phyloP scores from a whole-genome alignment of 2,329 filamentous ascomycete genomes.

The Claviceps monticola region DNA sequence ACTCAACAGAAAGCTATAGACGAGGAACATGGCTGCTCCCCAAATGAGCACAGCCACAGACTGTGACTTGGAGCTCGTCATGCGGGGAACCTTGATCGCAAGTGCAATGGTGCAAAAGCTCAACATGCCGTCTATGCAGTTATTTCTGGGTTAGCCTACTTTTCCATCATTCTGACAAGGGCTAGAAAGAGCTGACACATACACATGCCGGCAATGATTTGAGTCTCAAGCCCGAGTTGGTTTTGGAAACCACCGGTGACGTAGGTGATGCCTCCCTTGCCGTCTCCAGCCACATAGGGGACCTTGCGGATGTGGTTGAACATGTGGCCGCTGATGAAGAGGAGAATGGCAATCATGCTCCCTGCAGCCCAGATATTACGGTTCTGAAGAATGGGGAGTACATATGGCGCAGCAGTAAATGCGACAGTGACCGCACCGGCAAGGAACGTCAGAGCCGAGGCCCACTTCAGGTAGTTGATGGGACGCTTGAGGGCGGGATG shows the following conservation, averaged over 20 bases:
- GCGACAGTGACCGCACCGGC: slow-evolving; percentile 56
- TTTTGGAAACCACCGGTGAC: slow-evolving; percentile 87
- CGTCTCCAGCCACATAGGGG: slow-evolving; percentile 78
- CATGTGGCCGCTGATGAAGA: slow-evolving; percentile 97
- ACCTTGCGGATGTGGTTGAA: slow-evolving; percentile 97
- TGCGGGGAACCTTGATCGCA: slow-evolving; percentile 83
- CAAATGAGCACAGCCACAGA: slow-evolving; percentile 71
- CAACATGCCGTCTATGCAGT: slow-evolving; percentile 46
- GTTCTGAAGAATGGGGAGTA: slow-evolving; percentile 72
- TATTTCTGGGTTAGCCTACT: neutral
- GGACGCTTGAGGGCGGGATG: slow-evolving; percentile 71
- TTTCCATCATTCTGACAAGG: neutral
- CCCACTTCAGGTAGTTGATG: slow-evolving; percentile 71
- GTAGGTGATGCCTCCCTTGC: slow-evolving; percentile 74
- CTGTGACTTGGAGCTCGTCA: slow-evolving; percentile 62
- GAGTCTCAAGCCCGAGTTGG: slow-evolving; percentile 87
- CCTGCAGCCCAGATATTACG: slow-evolving; percentile 88
- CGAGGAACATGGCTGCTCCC: slow-evolving; percentile 60
- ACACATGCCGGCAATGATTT: slow-evolving; percentile 91
- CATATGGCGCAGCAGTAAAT: slow-evolving; percentile 60
- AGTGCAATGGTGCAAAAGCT: slow-evolving; percentile 87
- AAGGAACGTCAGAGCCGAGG: slow-evolving; percentile 51
- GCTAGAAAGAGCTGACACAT: slow-evolving; percentile 18
- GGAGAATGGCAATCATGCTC: slow-evolving; percentile 74
- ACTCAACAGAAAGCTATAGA: slow-evolving; percentile 91